Evolutionary conservation across 1,284 basidiomycete genomes (phyloP), one percentile per base, ranked within the genome.

Genomic region (Fomitopsis betulina): DNA sequence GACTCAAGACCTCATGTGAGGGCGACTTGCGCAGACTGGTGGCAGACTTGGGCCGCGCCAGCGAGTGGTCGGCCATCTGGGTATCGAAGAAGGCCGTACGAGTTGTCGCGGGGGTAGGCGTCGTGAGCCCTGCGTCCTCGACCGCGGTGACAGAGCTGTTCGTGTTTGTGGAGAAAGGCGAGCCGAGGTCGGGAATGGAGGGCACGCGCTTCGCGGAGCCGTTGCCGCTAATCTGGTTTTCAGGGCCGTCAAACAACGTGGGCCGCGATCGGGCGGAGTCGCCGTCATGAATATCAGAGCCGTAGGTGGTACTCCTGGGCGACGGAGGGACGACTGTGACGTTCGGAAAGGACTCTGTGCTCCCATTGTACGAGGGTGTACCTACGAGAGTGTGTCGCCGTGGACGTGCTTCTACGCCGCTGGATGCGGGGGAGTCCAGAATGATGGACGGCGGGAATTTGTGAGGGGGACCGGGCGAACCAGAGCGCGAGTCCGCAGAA

Each of bases 281-380:
- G 57, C 63, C 38, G 60, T 64, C 51, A 42, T 62, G 40, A 40
- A 55, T 59, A 54, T 58, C 58, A 39, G 60, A 68, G 62, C 62
- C 53, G 33, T 66, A 64, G 56, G 62, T 55, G n/a, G 70, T 67
- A 59, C 67, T 70, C 33, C 73, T 70, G 3, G 83, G 83, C 0
- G 82, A 82, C 0, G 83, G 83, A 6, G 83, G 83, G n/a, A 84
- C 73, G 33, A 85, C 72, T 0, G 79, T 83, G 15, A 85, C 81
- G 61, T 78, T 81, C 7, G 77, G 80, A 54, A 75, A 75, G 2
- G 74, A 67, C 50, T 57, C 56, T 32, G 51, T 52, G 53, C 53
- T 56, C 38, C 55, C 43, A 47, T 33, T 39, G 30, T 38, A 45
- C 35, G 60, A 59, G 4, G 61, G 59, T 54, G 39, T 54, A 42